Base-by-base conservation (phyloP, 2,329 filamentous ascomycete species). In the Leptosphaerulina australis region DNA sequence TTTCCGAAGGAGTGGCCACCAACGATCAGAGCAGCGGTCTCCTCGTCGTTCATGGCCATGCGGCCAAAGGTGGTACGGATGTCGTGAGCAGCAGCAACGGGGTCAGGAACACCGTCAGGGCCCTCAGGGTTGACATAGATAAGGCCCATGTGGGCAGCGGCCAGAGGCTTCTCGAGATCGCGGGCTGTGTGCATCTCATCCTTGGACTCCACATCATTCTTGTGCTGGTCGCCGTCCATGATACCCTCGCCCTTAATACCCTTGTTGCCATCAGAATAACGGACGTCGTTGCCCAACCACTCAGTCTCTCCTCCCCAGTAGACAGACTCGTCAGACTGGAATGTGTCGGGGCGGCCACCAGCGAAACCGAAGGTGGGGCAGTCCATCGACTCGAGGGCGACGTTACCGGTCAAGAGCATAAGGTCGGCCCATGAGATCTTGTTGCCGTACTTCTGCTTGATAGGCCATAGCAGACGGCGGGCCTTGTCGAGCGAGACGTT, bases 21-120 rank as follows among this genome's bases (percentile, higher is more conserved):
- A 29, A 86, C 86, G 68, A 92, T 91, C 35, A 92, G 77, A 11
- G 88, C 88, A 44, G 89, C 88, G 0, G 88, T 92, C 79, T 92
- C 88, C 74, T 89, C 85, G 68, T 91, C 87, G 68, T 89, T 84
- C 88, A 92, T 91, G 55, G 85, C 88, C 88, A 92, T 91, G 70
- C 88, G 87, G 56, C 79, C 80, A 62, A 91, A 92, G 14, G 88
- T 90, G 50, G 79, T 81, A 57, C 87, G 87, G 67, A 91, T 91
- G 64, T 92, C 88, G 49, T 80, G 74, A 31, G 84, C 88, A 1
- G 88, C 81, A 11, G 86, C 85, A 30, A 86, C 72, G 15, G 87
- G 85, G 66, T 91, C 87, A 3, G 87, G 86, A 46, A 82, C 81
- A 53, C 84, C 87, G 60, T 91, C 85, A 21, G 88, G 88, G 6